Evolutionary conservation across 768 basidiomycete species (phyloP), one percentile per base, ranked within the genome.

Genomic region (Porpolomopsis calyptriformis): DNA sequence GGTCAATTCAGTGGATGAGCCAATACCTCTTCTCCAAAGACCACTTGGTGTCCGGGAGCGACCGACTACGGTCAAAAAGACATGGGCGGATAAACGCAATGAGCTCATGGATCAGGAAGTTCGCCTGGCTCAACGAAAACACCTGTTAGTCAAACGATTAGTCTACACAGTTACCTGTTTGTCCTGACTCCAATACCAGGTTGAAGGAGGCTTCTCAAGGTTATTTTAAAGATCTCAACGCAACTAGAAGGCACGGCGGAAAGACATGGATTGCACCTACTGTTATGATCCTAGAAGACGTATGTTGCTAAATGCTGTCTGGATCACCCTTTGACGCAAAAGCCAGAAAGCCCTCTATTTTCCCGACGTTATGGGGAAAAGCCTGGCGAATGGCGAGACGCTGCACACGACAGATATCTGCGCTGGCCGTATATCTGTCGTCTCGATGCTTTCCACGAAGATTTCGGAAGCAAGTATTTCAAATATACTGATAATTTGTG

Each of bases 251-350:
- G 35, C 77, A 90, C 54, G 92, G 90, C 12, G 94, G 94, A 12
- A 98, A 98, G 67, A 84, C 85, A 7, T 98, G 90, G 91, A 77
- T 91, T 43, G 92, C 91, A 9, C 93, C 92, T 1, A 79, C 74
- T 18, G 84, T 86, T 18, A 70, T 97, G 54, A 91, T 98, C 51
- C 78, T 81, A 23, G 87, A 91, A 67, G 89, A 94, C 53, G 93
- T 93, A 57, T 53, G 86, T 27, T 26, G 20, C 40, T 16, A 22
- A 10, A n/a, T 23, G 45, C 33, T 48, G 23, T 50, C n/a, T 2
- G 14, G 43, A 26, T 4, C 39, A 18, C 14, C 33, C 7, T 31
- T 31, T 41, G 53, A 47, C n/a, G 24, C 14, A 18, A 29, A 25
- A 6, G 10, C 14, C 57, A 98, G 93, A 85, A 82, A 82, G 80